Evolutionary conservation across 257 asterid genomes (phyloP), one percentile per base, ranked within the genome.

Genomic region (Coffea canephora): DNA sequence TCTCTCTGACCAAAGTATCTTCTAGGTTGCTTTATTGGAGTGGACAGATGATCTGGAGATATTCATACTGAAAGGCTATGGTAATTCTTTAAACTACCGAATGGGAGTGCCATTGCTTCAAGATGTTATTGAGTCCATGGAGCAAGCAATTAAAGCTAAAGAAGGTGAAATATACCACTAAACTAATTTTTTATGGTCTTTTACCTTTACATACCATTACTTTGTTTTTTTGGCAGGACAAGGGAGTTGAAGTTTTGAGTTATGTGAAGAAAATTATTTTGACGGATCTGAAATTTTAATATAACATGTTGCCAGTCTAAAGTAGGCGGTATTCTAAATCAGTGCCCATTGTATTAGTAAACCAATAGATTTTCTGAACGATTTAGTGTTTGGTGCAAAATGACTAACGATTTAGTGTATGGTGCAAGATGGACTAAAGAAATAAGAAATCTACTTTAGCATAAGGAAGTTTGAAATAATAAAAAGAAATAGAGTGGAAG

Each of bases 41-140:
- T 96, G 98, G 98, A 72, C 97, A 39, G 98, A 96, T 87, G 98
- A 96, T 84, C 83, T 96, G 86, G 97, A 94, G 89, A 87, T 91
- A 73, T 96, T 96, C 87, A 80, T 94, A 64, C 82, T 91, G 75
- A 96, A 92, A 87, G 98, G 98, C 73, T 94, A 96, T 81, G 99
- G 98, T 79, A 91, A 94, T 87, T 84, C 97, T 50, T 84, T 96
- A 77, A 96, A 96, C 82, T 94, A 96, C 82, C 90, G 85, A 74
- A 96, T 96, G 99, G 98, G 98, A 78, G 97, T 91, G 81, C 97
- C 98, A 41, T 87, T 96, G 87, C 97, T 94, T 77, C 87, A 83
- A 82, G 98, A 96, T 89, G 96, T 96, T 73, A 79, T 96, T 81
- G 93, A 83, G 86, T 92, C 99, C 8, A 96, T 96, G 98, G 97